Evolutionary conservation across 2,329 filamentous ascomycete genomes (phyloP).

Genomic region (Xylariaceae sp.): DNA sequence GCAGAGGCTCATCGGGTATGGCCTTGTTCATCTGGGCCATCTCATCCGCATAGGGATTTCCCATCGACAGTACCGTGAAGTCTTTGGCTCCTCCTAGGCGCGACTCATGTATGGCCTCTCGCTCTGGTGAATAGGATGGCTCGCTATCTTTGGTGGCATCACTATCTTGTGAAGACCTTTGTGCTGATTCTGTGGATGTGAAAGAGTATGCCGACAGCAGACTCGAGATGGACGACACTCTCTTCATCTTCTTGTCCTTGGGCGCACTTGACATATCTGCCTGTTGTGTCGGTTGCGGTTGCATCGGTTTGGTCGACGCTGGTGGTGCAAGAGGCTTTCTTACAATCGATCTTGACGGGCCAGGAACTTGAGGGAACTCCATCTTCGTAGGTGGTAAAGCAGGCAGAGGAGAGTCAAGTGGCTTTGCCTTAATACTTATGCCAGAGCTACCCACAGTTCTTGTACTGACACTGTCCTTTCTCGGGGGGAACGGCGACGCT

Average conservation of each 20-base stretch:
- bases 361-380: conserved; percentile 15
- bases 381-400: conserved; percentile 19
- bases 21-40: conserved; percentile 13
- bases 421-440: conserved; percentile 20
- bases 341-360: conserved; percentile 30
- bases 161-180: conserved; percentile 37
- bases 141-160: conserved; percentile 32
- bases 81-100: conserved; percentile 17
- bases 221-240: conserved; percentile 48
- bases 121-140: conserved; percentile 29
- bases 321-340: conserved; percentile 29
- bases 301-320: no score
- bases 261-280: conserved; percentile 6
- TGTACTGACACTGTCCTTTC: conserved; percentile 22
- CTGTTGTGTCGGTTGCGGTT: no score
- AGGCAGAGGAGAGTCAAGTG: conserved; percentile 24
- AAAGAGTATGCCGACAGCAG: conserved; percentile 52
- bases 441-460: conserved; percentile 14
- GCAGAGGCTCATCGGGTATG: conserved; percentile 19
- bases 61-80: conserved; percentile 18
- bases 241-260: conserved; percentile 29
- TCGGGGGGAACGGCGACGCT: conserved; percentile 23
- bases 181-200: conserved; percentile 40
- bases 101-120: conserved; percentile 16
- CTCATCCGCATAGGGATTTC: conserved; percentile 20